Conservation (phyloP, 2,329 filamentous ascomycete genomes). For the Thielaviopsis euricoi region DNA sequence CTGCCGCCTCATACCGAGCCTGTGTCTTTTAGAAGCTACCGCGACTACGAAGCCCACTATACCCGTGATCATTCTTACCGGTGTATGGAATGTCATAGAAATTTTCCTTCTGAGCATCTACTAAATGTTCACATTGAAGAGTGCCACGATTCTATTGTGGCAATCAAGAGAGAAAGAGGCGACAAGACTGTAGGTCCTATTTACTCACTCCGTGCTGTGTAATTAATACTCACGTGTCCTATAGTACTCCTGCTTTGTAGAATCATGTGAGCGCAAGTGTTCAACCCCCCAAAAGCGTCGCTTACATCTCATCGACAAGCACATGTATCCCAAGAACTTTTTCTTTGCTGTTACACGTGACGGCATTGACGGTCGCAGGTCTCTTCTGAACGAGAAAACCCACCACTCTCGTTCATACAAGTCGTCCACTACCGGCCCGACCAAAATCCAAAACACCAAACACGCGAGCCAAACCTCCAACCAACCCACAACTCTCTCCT, state of each 20-base stretch:
- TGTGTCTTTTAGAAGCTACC: conserved; percentile 54
- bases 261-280: conserved; percentile 74
- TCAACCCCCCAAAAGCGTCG: conserved; percentile 68
- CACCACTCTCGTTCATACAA: conserved; percentile 26
- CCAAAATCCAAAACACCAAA: conserved; percentile 17
- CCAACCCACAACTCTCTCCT: too few relatives aligned
- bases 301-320: conserved; percentile 85
- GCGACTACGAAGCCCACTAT: conserved; percentile 81
- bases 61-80: conserved; percentile 64
- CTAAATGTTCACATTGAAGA: conserved; percentile 77
- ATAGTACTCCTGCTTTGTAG: conserved; percentile 77
- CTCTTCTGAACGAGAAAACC: conserved; percentile 50
- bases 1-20: conserved; percentile 63
- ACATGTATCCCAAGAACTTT: conserved; percentile 76
- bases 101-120: conserved; percentile 73
- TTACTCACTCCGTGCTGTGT: background rate
- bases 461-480: conserved; percentile 11
- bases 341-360: conserved; percentile 77
- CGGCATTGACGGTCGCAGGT: conserved; percentile 73
- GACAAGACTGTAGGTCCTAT: conserved; percentile 58
- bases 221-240: conserved; percentile 9
- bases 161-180: conserved; percentile 56
- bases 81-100: conserved; percentile 69
- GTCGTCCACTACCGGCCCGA: conserved; percentile 25
- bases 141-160: conserved; percentile 68